Evolutionary conservation across 768 basidiomycete species (phyloP), one percentile per base, ranked within the genome.

Genomic region (Gyrodon lividus): DNA sequence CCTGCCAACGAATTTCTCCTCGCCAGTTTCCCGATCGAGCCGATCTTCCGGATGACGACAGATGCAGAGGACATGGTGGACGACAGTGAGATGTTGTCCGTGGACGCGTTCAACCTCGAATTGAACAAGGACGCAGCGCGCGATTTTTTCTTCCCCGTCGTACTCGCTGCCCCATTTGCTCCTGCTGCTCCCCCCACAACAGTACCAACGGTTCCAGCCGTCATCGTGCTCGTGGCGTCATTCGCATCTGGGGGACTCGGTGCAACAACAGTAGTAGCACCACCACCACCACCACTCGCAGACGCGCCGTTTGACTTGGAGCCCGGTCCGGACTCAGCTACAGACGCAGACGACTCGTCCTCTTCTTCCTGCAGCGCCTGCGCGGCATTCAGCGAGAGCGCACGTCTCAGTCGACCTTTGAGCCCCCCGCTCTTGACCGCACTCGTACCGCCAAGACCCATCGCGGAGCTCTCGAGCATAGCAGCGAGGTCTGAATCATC

Each of bases 21-120:
- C 8, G 92, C 91, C 14, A 97, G 79, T 70, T 89, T 92, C 28
- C 92, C 91, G 72, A 97, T 86, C 34, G 85, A 84, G 3, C 95
- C 90, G 42, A 98, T 84, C 74, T 97, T 98, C 58, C 95, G 82
- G 61, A 97, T 95, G 82, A 98, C 96, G 67, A 98, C 88, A 39
- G 89, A 92, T 19, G 96, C 96, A 45, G 89, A 92, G 56, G 88
- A 91, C 60, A 97, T 95, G 40, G 96, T 97, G 7, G 91, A 94
- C 17, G 87, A 89, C 34, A 98, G 80, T 23, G 94, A 97, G 58
- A 98, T 96, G 69, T 96, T 97, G 70, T 96, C 94, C 38, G 92
- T 95, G 48, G 86, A 89, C 38, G 85, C 82, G 66, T 97, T 96
- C 60, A 90, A 72, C 57, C 87, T 84, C 56, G 89, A 82, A 69